Evolutionary conservation across 495 filamentous ascomycete species (phyloP), one percentile per base, ranked within the genome.

Genomic region (Aspergillus olivimuriae): DNA sequence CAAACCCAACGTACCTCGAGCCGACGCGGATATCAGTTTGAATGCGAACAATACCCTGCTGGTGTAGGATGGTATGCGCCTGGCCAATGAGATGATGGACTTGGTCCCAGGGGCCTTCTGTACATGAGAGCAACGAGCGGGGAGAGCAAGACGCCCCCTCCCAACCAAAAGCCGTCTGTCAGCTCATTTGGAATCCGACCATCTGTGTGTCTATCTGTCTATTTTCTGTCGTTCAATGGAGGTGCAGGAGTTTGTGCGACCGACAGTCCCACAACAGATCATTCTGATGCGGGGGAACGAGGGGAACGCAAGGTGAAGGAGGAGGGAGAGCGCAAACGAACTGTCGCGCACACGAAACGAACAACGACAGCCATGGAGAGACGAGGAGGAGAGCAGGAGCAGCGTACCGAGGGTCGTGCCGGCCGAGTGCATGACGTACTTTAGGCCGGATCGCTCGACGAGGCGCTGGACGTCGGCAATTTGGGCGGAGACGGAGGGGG

Each of bases 11-110:
- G 49, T 58, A 90, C 87, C 87, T 83, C 41, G 85, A 84, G 4
- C 92, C 92, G 35, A 85, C 79, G 2, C 91, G 74, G 63, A 97
- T 94, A 63, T 92, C 88, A 31, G 79, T 85, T 68, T 98, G 92
- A 21, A 96, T 83, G 18, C 92, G 65, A 41, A 88, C 73, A 38
- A 89, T 77, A 20, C 91, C 92, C 39, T 80, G 81, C 51, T 82
- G 68, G 57, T 97, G 92, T 21, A 98, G 75, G 33, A 92, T 65
- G 4, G 74, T 77, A 67, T 98, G 92, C 12, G 87, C 88, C 64
- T 94, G 88, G 4, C 92, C 92, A 60, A 98, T 89, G 12, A 94
- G 75, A 43, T 67, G 74, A 76, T 92, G 89, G 23, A 95, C 89
- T 32, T 84, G 76, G 48, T 94, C 87, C 91, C 91, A 97, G 19